Conservation (phyloP, 306 rosid genomes). For the Canavalia gladiata region DNA sequence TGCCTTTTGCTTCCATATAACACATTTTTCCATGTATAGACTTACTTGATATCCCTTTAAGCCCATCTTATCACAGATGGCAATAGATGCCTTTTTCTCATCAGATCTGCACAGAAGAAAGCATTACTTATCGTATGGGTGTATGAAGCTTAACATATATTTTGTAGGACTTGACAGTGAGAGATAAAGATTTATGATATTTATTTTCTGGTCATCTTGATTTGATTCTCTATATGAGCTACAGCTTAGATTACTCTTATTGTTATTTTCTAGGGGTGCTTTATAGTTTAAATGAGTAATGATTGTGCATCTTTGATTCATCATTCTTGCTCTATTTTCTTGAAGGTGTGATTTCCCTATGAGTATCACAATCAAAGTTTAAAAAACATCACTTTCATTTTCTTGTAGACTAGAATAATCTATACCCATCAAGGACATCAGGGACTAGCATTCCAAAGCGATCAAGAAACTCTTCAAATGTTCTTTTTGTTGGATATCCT, state of each 20-base stretch:
- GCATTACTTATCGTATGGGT: conserved; percentile 25
- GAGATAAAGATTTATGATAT: conserved; percentile 11
- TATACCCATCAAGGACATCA: conserved; percentile 83
- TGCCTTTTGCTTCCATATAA: conserved; percentile 21
- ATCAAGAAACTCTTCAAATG: conserved; percentile 86
- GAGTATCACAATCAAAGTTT: background rate
- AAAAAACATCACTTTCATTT: conserved; percentile 12
- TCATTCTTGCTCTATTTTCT: conserved; percentile 43
- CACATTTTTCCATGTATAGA: conserved; percentile 35
- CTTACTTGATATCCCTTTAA: conserved; percentile 88
- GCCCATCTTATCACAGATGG: conserved; percentile 82
- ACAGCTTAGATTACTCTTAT: conserved; percentile 5
- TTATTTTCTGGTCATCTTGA: conserved; percentile 19
- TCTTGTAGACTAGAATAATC: conserved; percentile 30
- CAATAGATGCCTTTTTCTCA: conserved; percentile 80
- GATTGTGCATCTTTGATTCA: conserved; percentile 32
- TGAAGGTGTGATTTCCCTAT: background rate
- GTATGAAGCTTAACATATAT: conserved; percentile 34
- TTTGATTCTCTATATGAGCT: conserved; percentile 31
- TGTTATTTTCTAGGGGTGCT: conserved; percentile 33
- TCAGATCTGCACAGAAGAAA: conserved; percentile 69
- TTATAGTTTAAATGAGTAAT: conserved; percentile 27
- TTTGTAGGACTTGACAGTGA: conserved; percentile 31
- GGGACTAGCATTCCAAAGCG: conserved; percentile 95
- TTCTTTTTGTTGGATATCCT: conserved; percentile 89